phyloP scores from a whole-genome alignment of 2,329 filamentous ascomycete genomes.

The Clonostachys rosea region DNA sequence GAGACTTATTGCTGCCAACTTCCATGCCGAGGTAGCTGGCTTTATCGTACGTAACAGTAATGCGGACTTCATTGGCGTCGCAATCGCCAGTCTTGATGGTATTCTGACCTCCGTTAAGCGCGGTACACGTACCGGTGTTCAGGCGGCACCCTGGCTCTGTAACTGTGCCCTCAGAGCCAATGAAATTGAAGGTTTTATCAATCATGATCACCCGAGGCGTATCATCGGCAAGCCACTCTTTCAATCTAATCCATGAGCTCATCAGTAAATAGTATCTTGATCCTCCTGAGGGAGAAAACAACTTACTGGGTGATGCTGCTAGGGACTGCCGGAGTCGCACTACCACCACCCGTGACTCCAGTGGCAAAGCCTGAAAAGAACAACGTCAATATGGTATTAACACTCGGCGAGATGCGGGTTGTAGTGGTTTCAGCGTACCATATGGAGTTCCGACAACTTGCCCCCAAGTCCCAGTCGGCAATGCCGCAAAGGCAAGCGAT shows the following conservation, averaged over 20 bases:
- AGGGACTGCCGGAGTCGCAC: not conserved
- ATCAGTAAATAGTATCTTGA: not conserved
- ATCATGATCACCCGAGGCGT: slow-evolving; percentile 53
- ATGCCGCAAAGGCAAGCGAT: too few species aligned
- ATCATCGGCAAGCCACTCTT: slow-evolving; percentile 39
- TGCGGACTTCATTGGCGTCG: slow-evolving; percentile 1
- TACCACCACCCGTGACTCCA: not conserved
- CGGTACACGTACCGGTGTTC: slow-evolving; percentile 7
- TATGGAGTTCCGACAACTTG: not conserved
- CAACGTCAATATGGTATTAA: not conserved
- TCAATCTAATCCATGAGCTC: not conserved
- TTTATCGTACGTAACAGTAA: slow-evolving; percentile 6
- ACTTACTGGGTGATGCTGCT: slow-evolving; percentile 32
- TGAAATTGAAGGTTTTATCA: slow-evolving; percentile 52
- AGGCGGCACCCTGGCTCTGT: slow-evolving; percentile 43
- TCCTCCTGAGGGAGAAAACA: slow-evolving; percentile 29
- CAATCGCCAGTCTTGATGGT: slow-evolving; percentile 20
- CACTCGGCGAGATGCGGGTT: not conserved
- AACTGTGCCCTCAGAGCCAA: slow-evolving; percentile 45
- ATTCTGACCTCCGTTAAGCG: slow-evolving; percentile 40
- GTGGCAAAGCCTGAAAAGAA: not conserved
- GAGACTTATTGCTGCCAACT: slow-evolving; percentile 51
- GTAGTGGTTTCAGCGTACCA: not conserved
- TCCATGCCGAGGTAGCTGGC: slow-evolving; percentile 36
- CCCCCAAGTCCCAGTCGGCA: not conserved